A percentile compares a stretch with the other conserved stretches of the same genome.
Evolutionary conservation across 306 rosid species (phyloP).

Genomic region (Gillenia trifoliata): DNA sequence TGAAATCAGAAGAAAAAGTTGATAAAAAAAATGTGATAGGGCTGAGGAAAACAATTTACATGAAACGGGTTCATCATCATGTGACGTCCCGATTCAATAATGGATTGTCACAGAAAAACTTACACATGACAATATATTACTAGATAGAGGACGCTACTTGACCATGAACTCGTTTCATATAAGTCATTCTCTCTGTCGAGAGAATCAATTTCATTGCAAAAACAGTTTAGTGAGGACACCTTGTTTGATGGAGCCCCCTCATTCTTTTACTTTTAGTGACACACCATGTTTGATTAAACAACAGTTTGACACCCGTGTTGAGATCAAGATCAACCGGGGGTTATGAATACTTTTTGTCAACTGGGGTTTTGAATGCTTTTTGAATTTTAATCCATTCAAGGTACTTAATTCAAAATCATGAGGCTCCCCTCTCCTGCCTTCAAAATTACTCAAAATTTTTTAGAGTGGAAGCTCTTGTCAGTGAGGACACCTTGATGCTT

Average conservation of each 20-base stretch:
- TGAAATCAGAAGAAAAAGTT: background rate
- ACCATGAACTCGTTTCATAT: too few species aligned
- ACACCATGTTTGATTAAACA: background rate
- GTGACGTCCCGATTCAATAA: too few species aligned
- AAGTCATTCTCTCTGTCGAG: too few species aligned
- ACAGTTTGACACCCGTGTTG: background rate
- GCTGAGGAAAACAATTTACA: background rate
- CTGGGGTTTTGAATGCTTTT: background rate
- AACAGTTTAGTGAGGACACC: too few species aligned
- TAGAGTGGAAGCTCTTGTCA: constrained; percentile 30
- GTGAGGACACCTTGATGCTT: constrained; percentile 37
- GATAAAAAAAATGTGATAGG: background rate
- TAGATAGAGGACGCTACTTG: too few species aligned
- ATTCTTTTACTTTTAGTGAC: background rate
- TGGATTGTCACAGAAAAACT: too few species aligned
- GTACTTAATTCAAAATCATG: constrained; percentile 22
- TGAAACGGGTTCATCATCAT: too few species aligned
- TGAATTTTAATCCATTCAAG: background rate
- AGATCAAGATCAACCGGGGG: background rate
- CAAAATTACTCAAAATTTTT: constrained; percentile 24
- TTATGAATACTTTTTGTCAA: background rate
- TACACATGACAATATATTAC: too few species aligned
- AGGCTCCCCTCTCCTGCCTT: constrained; percentile 26
- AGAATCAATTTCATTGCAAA: background rate
- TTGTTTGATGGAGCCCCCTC: background rate